Evolutionary conservation across 371 early-diverging fungal genomes (phyloP), one percentile per base, ranked within the genome.

Genomic region (Circinella minor): DNA sequence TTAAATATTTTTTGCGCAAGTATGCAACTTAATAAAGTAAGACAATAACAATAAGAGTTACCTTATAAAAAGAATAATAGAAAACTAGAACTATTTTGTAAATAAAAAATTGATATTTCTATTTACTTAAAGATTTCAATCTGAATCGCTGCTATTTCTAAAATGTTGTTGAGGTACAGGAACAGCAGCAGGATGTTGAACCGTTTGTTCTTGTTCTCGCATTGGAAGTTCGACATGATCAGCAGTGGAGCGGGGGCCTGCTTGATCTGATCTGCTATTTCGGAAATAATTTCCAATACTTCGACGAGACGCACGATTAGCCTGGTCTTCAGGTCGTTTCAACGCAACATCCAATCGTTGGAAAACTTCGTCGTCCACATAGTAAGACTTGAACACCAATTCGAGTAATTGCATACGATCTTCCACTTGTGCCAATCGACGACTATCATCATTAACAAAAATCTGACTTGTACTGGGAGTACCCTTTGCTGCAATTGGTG

Each of bases 401-500:
- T 80, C 81, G 71, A 77, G 71, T 5, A 80, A 8, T 61, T 80
- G 77, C 65, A 80, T 66, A 43, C 81, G 77, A 15, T 77, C 78
- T 60, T 80, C 81, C 27, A 80, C 68, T 1, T 62, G 55, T 4
- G 70, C 55, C 3, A 80, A 51, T 37, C 77, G 69, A 49, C 60
- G 60, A 7, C 63, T 55, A 6, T 76, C 72, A 18, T 71, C 70
- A 7, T 18, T 60, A 4, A 36, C 54, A 65, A 37, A 47, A 1
- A 59, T 43, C 51, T 51, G 51, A 34, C 57, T 57, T 57, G 57
- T 34, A 10, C 6, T 34, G 10, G n/a, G 20, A 37, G 55, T 34
- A 65, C 36, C 38, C 18, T 54, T 51, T 51, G 8, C 5, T 17
- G 51, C 5, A n/a, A 0, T 4, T 5, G 51, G 51, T 4, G 51